These are phyloP conservation scores for Pugionium dolabratum DNA, from an alignment of 345 rosid genomes.

Conservation along the genomic window DNA sequence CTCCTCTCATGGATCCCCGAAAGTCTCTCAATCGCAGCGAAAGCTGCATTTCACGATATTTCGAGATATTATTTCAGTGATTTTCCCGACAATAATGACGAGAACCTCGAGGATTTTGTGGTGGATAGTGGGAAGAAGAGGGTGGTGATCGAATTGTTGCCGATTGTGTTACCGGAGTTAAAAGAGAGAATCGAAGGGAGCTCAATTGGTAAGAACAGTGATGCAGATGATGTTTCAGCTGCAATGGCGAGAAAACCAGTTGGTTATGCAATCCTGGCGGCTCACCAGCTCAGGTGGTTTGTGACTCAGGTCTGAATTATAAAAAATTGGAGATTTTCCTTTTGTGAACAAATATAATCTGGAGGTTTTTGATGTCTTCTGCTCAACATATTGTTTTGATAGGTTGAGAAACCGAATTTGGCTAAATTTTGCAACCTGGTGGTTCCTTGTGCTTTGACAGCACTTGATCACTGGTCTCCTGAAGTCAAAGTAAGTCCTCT, in stretches of 20 bases:
- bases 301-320: constrained; percentile 60
- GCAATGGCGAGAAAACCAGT: constrained; percentile 72
- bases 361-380: constrained; percentile 6
- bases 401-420: constrained; percentile 62
- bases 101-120: constrained; percentile 36
- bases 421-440: constrained; percentile 67
- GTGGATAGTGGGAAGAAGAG: constrained; percentile 39
- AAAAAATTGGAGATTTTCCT: background rate
- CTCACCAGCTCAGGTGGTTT: constrained; percentile 85
- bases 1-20: constrained; percentile 73
- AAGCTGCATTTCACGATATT: constrained; percentile 46
- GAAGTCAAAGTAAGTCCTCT: constrained; percentile 70
- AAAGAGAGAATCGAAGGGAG: constrained; percentile 69
- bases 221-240: constrained; percentile 56
- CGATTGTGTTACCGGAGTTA: constrained; percentile 53
- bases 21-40: constrained; percentile 39
- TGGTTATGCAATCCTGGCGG: constrained; percentile 63
- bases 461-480: constrained; percentile 92
- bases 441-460: constrained; percentile 87
- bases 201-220: constrained; percentile 55
- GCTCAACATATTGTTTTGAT: constrained; percentile 15
- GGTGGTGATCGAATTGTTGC: constrained; percentile 57
- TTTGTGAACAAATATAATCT: constrained; percentile 11
- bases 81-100: constrained; percentile 35
- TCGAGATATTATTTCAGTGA: constrained; percentile 41